A percentile compares a stretch with the other conserved stretches of the same genome.
Conservation (phyloP, 2,329 filamentous ascomycete species). For the Apiospora koreana region DNA sequence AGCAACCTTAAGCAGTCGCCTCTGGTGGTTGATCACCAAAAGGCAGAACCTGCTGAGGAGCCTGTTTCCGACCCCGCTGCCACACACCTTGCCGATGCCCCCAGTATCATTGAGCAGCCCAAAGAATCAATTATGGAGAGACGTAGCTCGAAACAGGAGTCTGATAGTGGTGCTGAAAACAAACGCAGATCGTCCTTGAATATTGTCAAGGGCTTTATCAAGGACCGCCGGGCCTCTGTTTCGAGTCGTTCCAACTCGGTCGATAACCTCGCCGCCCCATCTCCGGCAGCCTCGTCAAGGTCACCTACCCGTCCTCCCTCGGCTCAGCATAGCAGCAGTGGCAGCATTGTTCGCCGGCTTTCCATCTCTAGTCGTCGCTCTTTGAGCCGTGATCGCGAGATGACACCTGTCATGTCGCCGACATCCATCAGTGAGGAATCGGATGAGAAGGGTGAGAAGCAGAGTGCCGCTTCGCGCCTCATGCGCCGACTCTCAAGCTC, state of each 20-base stretch:
- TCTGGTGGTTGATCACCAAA: conserved; percentile 58
- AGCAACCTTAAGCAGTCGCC: conserved; percentile 61
- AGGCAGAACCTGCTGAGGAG: conserved; percentile 32
- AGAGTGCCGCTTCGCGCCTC: conserved; percentile 56
- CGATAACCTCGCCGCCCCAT: conserved; percentile 39
- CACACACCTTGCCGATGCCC: background rate
- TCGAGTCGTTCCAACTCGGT: conserved; percentile 46
- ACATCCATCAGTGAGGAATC: conserved; percentile 46
- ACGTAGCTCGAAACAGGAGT: conserved; percentile 40
- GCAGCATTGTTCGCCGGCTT: conserved; percentile 57
- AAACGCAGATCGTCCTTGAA: conserved; percentile 60
- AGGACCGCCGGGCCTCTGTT: conserved; percentile 56
- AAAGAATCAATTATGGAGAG: conserved; percentile 50
- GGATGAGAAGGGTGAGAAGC: conserved; percentile 51
- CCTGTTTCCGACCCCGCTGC: conserved; percentile 14
- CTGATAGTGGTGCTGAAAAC: conserved; percentile 36
- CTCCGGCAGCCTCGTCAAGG: conserved; percentile 35
- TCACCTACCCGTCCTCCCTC: conserved; percentile 52
- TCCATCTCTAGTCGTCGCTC: conserved; percentile 65
- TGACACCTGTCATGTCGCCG: conserved; percentile 38
- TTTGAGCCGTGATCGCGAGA: conserved; percentile 44
- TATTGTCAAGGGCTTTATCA: conserved; percentile 62
- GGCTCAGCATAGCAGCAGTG: conserved; percentile 43
- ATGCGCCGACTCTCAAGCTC: conserved; percentile 61
- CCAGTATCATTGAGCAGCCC: conserved; percentile 28